Evolutionary conservation across 2,329 filamentous ascomycete species (phyloP), one percentile per base, ranked within the genome.

Genomic region (Colletotrichum orchidophilum): DNA sequence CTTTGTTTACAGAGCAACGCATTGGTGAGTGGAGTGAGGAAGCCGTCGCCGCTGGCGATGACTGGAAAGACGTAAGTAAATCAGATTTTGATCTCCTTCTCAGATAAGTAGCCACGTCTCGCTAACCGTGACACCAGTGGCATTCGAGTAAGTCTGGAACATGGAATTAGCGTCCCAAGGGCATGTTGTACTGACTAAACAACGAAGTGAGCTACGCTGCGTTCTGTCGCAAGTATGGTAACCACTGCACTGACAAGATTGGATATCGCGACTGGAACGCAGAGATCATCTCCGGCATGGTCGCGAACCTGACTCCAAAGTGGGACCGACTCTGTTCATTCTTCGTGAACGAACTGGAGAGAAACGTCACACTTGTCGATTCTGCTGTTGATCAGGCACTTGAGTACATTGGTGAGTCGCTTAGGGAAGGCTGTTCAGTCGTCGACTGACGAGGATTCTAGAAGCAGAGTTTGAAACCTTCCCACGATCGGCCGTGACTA

Each of bases 241-340:
- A 77, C 8, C 71, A 86, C 60, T 63, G 0, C 3, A 84, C 83
- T 0, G 0, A 3, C 0, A 46, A 53, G 0, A 73, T 68, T 3
- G 79, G 79, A 0, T 50, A 39, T 1, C 80, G 72, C n/a, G 81
- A 82, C 66, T 87, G 85, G 85, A 87, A 87, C 61, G 75, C 81
- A 59, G 83, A 86, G 74, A 81, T 81, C 0, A 83, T 84, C 3
- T 33, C 65, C 1, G 46, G 46, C 1, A 84, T 86, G 83, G 76
- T 74, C 0, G 15, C 35, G 1, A 80, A 83, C 35, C 59, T 85
- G 33, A 63, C 57, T 1, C 35, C 49, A 0, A 76, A 76, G 5
- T 87, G 83, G 83, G 33, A 75, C 1, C n/a, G 24, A 3, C 13
- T 61, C 9, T 46, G 35, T 33, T 35, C 57, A 21, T 31, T 2